These are phyloP conservation scores for Coniochaeta sp. DNA, from an alignment of 2,329 filamentous ascomycete genomes.

Conservation along the genomic window DNA sequence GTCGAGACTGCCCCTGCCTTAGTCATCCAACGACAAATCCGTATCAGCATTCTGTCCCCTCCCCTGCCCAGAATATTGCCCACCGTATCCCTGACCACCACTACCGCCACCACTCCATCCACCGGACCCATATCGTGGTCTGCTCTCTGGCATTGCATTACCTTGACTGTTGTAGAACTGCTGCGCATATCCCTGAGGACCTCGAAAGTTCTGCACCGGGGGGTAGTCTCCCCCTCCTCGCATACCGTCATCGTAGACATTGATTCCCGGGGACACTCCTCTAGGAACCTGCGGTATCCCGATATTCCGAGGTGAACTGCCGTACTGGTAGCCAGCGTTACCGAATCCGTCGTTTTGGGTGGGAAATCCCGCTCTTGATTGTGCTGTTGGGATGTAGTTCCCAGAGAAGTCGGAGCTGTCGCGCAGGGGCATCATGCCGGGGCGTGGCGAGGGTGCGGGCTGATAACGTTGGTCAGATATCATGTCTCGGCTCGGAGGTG, in stretches of 20 bases:
- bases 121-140: not conserved
- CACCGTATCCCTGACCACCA: not conserved
- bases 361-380: not conserved
- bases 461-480: not conserved
- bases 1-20: too few relatives aligned
- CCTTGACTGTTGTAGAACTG: too few relatives aligned
- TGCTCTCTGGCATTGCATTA: not conserved
- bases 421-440: not conserved
- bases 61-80: not conserved
- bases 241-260: not conserved
- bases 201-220: not conserved
- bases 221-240: not conserved
- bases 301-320: not conserved
- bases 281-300: not conserved
- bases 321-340: not conserved
- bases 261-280: not conserved
- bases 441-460: not conserved
- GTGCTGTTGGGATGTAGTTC: not conserved
- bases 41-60: not conserved
- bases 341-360: not conserved
- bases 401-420: not conserved
- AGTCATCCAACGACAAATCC: not conserved
- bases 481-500: not conserved
- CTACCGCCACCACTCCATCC: not conserved
- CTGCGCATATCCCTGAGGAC: not conserved